These are phyloP conservation scores for Akanthomyces lecanii DNA, from an alignment of 2,329 filamentous ascomycete genomes.

Conservation along the genomic window DNA sequence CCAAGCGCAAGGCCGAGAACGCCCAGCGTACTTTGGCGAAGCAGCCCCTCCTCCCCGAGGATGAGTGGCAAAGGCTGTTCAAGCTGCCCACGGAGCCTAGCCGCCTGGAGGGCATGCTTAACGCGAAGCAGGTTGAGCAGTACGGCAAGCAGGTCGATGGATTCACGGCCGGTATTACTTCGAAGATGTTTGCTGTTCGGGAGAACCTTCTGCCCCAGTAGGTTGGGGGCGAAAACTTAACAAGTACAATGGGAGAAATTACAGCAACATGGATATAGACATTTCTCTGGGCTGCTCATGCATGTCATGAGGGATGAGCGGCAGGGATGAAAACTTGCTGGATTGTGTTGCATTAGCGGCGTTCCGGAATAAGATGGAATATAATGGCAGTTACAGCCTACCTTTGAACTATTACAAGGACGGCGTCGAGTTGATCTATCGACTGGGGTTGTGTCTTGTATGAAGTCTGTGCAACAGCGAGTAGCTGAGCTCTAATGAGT, in stretches of 20 bases:
- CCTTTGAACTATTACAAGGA: slow-evolving; percentile 27
- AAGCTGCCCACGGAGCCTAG: slow-evolving; percentile 95
- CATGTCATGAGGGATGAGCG: background rate
- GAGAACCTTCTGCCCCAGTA: slow-evolving; percentile 60
- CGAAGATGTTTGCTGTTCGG: slow-evolving; percentile 98
- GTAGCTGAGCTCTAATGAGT: background rate
- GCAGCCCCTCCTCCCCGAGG: slow-evolving; percentile 84
- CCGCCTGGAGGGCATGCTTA: slow-evolving; percentile 87
- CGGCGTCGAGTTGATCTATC: background rate
- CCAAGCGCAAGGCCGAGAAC: slow-evolving; percentile 96
- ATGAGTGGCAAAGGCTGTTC: slow-evolving; percentile 97
- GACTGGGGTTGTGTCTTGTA: background rate
- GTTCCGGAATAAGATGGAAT: slow-evolving; percentile 38
- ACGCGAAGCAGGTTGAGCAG: slow-evolving; percentile 94
- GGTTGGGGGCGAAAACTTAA: background rate
- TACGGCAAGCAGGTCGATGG: slow-evolving; percentile 96
- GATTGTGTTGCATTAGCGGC: slow-evolving; percentile 39
- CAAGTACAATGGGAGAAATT: background rate
- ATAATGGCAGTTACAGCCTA: slow-evolving; percentile 34
- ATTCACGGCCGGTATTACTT: slow-evolving; percentile 84
- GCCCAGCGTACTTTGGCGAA: slow-evolving; percentile 78
- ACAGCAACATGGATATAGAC: slow-evolving; percentile 1
- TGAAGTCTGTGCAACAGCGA: background rate
- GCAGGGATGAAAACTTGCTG: slow-evolving; percentile 19
- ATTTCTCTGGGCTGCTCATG: slow-evolving; percentile 5